Base-by-base conservation (phyloP, 306 rosid genomes). In the Fagus crenata region DNA sequence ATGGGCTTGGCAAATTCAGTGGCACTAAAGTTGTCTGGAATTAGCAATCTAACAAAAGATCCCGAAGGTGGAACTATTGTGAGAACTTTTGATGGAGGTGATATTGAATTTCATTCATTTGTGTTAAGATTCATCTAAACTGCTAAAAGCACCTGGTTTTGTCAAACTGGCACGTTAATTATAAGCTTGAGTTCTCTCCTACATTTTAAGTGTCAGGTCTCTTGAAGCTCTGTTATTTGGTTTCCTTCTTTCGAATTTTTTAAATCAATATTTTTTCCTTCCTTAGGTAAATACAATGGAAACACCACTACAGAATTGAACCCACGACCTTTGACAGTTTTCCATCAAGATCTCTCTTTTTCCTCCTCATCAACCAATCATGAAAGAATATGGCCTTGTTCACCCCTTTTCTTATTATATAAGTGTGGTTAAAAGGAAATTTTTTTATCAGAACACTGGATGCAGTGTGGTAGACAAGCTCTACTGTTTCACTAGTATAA, bases 1-100 rank as follows among this genome's bases (percentile, higher is more conserved):
- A 90, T 84, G 93, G 91, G 93, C 77, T 85, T 92, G 85, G 98
- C 89, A 71, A 93, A 93, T 81, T 85, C 96, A 42, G 79, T 84
- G 76, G 84, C 96, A 32, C 88, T 90, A 35, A 85, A 72, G 82
- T 76, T 90, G 87, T 90, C 92, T 56, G 91, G 96, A 41, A 75
- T 93, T 70, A 84, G 86, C 49, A 86, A 81, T 28, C 81, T 74
- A 61, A 84, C 91, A 12, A 83, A 84, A 77, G 89, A 86, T 85
- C 96, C 97, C 63, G 77, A 80, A 46, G 97, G 97, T 53, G 98
- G 97, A 77, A 89, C 87, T 35, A 86, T 93, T 64, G 41, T 84
- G 88, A 90, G 84, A 88, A 84, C 85, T 67, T 28, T 73, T 6
- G 53, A 53, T 22, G 91, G 98, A 79, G 97, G 98, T 91, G 83